These are phyloP conservation scores for Melanopsichium pennsylvanicum DNA, from an alignment of 1,284 basidiomycete species.

Conservation along the genomic window DNA sequence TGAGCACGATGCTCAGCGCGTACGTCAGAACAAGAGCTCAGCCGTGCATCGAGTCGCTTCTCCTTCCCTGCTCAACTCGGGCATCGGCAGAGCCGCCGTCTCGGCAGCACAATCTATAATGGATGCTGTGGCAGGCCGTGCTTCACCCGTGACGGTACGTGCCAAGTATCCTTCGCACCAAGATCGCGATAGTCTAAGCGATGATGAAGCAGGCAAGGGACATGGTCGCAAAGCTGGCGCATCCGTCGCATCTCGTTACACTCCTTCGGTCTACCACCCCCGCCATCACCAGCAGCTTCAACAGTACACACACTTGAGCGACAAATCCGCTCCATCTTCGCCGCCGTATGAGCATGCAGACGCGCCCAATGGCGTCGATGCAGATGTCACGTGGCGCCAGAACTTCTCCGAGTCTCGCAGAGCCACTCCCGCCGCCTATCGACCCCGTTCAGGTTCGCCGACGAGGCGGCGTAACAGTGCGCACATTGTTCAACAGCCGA, in stretches of 20 bases:
- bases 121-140: constrained; percentile 48
- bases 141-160: constrained; percentile 33
- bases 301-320: constrained; percentile 19
- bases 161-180: constrained; percentile 14
- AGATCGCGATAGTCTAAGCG: constrained; percentile 33
- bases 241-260: constrained; percentile 32
- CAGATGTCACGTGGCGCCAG: constrained; percentile 21
- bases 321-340: background rate
- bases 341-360: constrained; percentile 15
- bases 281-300: constrained; percentile 7
- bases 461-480: constrained; percentile 24
- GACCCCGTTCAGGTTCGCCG: constrained; percentile 34
- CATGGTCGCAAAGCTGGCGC: constrained; percentile 42
- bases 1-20: constrained; percentile 17
- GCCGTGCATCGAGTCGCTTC: constrained; percentile 25
- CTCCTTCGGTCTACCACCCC: constrained; percentile 33
- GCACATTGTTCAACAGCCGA: constrained; percentile 18
- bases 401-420: constrained; percentile 40
- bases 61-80: constrained; percentile 35
- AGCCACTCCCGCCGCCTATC: constrained; percentile 49
- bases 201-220: constrained; percentile 56
- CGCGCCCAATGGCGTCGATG: constrained; percentile 13
- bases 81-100: constrained; percentile 46
- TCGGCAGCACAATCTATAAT: constrained; percentile 55
- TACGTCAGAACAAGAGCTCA: constrained; percentile 14